Evolutionary conservation across 2,329 filamentous ascomycete genomes (phyloP).

Genomic region (Geosmithia morbida): DNA sequence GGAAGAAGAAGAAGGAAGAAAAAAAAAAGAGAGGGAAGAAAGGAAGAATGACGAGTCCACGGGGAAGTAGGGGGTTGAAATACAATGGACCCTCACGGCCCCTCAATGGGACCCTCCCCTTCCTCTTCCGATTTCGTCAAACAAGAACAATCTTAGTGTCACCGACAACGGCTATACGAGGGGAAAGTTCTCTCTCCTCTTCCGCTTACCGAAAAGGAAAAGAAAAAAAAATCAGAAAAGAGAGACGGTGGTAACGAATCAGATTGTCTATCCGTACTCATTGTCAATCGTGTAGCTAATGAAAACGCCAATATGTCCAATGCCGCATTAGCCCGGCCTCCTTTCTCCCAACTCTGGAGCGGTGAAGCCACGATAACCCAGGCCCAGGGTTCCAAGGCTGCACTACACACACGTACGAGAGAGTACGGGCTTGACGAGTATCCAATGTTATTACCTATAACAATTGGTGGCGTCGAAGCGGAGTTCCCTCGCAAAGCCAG

Average conservation of each 20-base stretch:
- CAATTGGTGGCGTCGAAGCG: neutral
- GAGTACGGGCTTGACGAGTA: too few species aligned
- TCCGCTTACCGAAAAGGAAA: too few species aligned
- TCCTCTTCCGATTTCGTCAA: neutral
- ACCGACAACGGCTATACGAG: too few species aligned
- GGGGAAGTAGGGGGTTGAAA: neutral
- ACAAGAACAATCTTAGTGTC: neutral
- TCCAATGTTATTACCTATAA: too few species aligned
- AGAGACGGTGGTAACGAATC: neutral
- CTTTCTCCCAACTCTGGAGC: neutral
- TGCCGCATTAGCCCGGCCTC: neutral
- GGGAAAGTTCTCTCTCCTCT: too few species aligned
- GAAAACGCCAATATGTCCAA: neutral
- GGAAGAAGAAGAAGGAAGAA: neutral
- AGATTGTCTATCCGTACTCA: too few species aligned
- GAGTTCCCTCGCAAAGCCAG: neutral
- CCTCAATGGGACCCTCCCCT: neutral
- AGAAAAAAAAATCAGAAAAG: too few species aligned
- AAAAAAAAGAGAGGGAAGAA: neutral
- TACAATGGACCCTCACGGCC: neutral
- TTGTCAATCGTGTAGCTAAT: neutral
- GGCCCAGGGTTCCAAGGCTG: too few species aligned
- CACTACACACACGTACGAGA: too few species aligned
- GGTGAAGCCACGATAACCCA: neutral
- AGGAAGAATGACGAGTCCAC: neutral